Percentiles rank a stretch among this genome's conserved stretches.
Conservation (phyloP, 108 stramenopile genomes). For the Chaetoceros muelleri region DNA sequence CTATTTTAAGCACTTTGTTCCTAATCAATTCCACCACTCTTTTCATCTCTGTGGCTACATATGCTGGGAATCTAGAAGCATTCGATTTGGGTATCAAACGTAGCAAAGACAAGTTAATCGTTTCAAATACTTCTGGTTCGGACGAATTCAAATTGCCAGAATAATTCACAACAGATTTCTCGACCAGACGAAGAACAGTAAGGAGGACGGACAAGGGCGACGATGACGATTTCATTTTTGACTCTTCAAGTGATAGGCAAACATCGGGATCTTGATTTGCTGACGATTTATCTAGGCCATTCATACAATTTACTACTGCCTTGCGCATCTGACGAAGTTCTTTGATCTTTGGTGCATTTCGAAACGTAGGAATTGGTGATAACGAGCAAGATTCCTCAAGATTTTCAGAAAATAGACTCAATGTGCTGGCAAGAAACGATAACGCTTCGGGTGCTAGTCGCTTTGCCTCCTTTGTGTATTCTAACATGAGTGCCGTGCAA, state of each 20-base stretch:
- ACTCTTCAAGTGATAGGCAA: constrained; percentile 39
- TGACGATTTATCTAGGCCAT: too few relatives aligned
- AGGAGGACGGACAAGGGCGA: constrained; percentile 25
- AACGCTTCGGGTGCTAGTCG: constrained; percentile 76
- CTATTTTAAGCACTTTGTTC: constrained; percentile 18
- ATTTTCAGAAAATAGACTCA: constrained; percentile 62
- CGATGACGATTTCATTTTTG: constrained; percentile 21
- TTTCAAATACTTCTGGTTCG: constrained; percentile 49
- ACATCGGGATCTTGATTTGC: constrained; percentile 5
- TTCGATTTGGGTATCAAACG: constrained; percentile 36
- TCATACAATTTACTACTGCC: constrained; percentile 9
- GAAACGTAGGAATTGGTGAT: constrained; percentile 40
- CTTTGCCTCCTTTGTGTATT: constrained; percentile 74
- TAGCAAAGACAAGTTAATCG: constrained; percentile 40
- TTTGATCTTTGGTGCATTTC: constrained; percentile 17
- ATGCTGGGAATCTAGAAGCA: constrained; percentile 25
- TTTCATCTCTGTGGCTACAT: constrained; percentile 26
- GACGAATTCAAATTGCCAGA: constrained; percentile 26
- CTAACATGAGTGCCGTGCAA: constrained; percentile 62
- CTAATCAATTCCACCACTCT: constrained; percentile 25
- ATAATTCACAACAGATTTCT: constrained; percentile 19
- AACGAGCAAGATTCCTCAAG: constrained; percentile 7
- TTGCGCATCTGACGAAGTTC: constrained; percentile 12
- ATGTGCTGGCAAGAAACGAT: constrained; percentile 53
- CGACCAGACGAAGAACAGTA: constrained; percentile 35